Evolutionary conservation across 192 early-diverging fungal genomes (phyloP).

Genomic region (Obelidium mucronatum): DNA sequence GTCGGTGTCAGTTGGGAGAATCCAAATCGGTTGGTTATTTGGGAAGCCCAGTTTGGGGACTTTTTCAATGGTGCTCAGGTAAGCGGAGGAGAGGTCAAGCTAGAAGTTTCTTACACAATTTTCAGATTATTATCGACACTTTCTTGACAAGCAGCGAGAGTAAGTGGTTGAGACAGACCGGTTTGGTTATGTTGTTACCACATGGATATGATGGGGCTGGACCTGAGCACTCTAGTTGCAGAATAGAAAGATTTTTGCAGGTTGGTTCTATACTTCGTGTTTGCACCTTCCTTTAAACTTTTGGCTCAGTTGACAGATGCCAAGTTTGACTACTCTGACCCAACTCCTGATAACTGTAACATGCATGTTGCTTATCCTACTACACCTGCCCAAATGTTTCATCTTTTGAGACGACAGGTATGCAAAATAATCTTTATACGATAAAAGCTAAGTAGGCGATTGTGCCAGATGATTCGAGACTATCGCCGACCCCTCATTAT

Average conservation of each 20-base stretch:
- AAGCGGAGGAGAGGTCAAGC: no score
- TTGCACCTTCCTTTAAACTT: not conserved
- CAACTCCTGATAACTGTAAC: constrained; percentile 77
- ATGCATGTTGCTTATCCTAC: constrained; percentile 95
- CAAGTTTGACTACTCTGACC: constrained; percentile 65
- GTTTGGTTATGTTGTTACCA: constrained; percentile 91
- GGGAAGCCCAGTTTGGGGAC: constrained; percentile 99
- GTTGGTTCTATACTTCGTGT: constrained; percentile 43
- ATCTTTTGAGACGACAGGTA: constrained; percentile 90
- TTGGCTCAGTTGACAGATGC: constrained; percentile 75
- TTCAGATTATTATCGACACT: constrained; percentile 95
- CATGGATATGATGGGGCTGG: constrained; percentile 97
- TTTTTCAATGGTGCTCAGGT: constrained; percentile 89
- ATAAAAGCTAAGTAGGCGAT: constrained; percentile 4
- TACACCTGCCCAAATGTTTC: constrained; percentile 94
- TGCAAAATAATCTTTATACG: not conserved
- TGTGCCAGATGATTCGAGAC: constrained; percentile 72
- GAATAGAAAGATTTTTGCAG: constrained; percentile 96
- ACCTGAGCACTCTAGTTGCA: constrained; percentile 90
- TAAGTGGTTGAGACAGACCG: constrained; percentile 95
- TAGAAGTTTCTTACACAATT: no score
- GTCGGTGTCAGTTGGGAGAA: constrained; percentile 92
- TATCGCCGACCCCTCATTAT: constrained; percentile 97
- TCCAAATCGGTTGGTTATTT: constrained; percentile 86
- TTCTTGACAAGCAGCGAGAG: constrained; percentile 87